Base-by-base conservation (phyloP, 2,329 filamentous ascomycete species). In the Pyrenochaeta sp. region DNA sequence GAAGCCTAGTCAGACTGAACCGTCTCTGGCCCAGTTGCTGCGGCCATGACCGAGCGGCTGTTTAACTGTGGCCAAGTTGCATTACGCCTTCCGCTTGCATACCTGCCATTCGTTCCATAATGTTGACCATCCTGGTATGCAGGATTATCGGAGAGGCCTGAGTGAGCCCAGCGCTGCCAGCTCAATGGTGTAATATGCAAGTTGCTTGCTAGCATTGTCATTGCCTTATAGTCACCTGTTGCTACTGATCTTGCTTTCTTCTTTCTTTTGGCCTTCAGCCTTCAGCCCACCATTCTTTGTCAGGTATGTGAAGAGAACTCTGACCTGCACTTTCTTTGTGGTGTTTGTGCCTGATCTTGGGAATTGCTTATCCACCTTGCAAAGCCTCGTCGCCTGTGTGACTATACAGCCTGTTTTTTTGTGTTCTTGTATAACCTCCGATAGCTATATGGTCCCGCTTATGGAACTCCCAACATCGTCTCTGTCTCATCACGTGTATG, bases 171-270 rank as follows among this genome's bases (percentile, higher is more conserved):
- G 69, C 69, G 68, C 59, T 65, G 65, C 63, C 62, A 69, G 54
- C 54, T 62, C 64, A 69, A 65, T 58, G 36, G 51, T 58, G 50
- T 61, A 54, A 64, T 65, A 65, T 69, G 65, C 64, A 64, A 57
- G 59, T 54, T 56, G 53, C 57, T 61, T 47, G 56, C 49, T 58
- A 65, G 60, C 53, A 54, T 59, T 47, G 50, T 59, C 59, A 54
- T 62, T 56, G 54, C 59, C 58, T 66, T 73, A 74, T 75, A 74
- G 64, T 65, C 66, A 65, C 62, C 32, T 63, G 54, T 54, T 64
- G 62, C 67, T 66, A 59, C 65, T 57, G 51, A 30, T 30, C 44
- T 54, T 54, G 43, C 58, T 36, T 56, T 49, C 57, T 60, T 52
- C 58, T 50, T 42, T 59, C 55, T 55, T 40, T 62, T 63, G 62